These are phyloP conservation scores for Pythium rishiriense DNA, from an alignment of 352 stramenopile species.

Conservation along the genomic window DNA sequence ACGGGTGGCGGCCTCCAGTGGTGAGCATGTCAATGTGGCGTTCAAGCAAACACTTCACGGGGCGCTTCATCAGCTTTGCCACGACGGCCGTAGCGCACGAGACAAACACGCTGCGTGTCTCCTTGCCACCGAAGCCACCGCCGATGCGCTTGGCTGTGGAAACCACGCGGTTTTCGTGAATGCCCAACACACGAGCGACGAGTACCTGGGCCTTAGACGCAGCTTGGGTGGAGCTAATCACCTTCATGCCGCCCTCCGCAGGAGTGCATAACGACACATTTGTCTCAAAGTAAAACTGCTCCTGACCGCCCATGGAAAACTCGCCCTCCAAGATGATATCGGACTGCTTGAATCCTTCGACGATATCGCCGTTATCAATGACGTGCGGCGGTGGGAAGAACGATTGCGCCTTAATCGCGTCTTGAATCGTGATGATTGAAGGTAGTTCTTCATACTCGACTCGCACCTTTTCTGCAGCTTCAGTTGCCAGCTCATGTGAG, in stretches of 20 bases:
- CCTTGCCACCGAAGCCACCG: conserved; percentile 96
- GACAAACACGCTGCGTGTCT: conserved; percentile 92
- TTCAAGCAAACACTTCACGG: conserved; percentile 91
- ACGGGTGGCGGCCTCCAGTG: conserved; percentile 92
- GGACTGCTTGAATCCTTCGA: conserved; percentile 61
- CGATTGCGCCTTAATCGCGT: conserved; percentile 91
- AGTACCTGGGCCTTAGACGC: conserved; percentile 92
- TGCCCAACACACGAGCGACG: conserved; percentile 89
- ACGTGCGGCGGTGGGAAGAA: conserved; percentile 87
- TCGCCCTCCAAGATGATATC: conserved; percentile 86
- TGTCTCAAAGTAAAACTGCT: conserved; percentile 97
- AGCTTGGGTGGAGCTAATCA: conserved; percentile 94
- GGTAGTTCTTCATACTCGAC: conserved; percentile 90
- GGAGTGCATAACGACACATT: conserved; percentile 83
- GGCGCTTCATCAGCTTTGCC: conserved; percentile 83
- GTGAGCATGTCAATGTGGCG: conserved; percentile 96
- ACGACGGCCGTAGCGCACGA: conserved; percentile 91
- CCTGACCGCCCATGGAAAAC: conserved; percentile 90
- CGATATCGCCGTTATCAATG: conserved; percentile 85
- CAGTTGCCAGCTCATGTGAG: conserved; percentile 74
- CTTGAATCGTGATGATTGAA: conserved; percentile 93
- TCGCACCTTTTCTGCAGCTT: conserved; percentile 78
- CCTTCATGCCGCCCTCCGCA: conserved; percentile 89
- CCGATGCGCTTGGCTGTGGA: conserved; percentile 94
- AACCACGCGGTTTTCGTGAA: conserved; percentile 90